These are phyloP conservation scores for Paramecium tetraurelia DNA, from an alignment of 73 alveolate species.

Conservation along the genomic window DNA sequence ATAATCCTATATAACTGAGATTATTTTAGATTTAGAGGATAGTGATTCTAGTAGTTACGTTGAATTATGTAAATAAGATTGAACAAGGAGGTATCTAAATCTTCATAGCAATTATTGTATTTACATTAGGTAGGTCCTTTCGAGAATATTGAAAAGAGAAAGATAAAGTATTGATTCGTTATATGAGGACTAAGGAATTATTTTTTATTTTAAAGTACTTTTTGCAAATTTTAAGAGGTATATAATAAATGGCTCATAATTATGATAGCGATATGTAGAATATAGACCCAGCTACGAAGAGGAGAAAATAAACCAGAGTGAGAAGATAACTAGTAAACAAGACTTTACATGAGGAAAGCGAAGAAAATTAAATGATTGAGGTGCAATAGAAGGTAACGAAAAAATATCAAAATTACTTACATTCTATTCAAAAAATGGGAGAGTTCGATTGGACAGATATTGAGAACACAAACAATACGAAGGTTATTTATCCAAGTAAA, in stretches of 20 bases:
- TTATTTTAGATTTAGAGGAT: background rate
- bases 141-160: background rate
- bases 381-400: background rate
- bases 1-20: background rate
- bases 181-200: background rate
- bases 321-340: background rate
- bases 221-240: slow-evolving; percentile 29
- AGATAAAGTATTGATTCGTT: background rate
- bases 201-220: slow-evolving; percentile 38
- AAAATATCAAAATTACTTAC: slow-evolving; percentile 21
- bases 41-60: background rate
- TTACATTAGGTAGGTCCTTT: background rate
- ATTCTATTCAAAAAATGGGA: background rate
- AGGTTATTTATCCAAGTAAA: slow-evolving; percentile 34
- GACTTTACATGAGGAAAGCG: background rate
- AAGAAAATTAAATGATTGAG: background rate
- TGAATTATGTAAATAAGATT: background rate
- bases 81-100: background rate
- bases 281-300: slow-evolving; percentile 1
- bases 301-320: slow-evolving; percentile 22
- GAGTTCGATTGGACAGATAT: slow-evolving; percentile 42
- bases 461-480: background rate
- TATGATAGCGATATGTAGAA: background rate
- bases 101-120: background rate
- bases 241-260: background rate